Evolutionary conservation across 1,139 yeast genomes (phyloP).

Genomic region (Candida tropicalis): DNA sequence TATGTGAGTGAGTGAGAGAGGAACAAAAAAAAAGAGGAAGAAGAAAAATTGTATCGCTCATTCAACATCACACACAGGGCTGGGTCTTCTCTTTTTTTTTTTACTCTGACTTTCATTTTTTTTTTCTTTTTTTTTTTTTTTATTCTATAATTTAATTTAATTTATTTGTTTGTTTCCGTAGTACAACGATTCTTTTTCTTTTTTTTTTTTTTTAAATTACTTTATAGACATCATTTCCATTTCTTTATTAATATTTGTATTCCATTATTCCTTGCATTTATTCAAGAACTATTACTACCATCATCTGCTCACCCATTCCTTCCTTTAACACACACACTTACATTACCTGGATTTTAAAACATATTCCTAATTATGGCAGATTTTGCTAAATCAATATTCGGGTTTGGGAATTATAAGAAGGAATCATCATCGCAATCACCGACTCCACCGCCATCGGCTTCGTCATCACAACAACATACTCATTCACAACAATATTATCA

Average conservation of each 20-base stretch:
- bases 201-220: too few species aligned
- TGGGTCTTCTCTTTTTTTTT: not conserved
- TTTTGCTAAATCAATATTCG: slow-evolving; percentile 63
- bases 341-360: not conserved
- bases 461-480: slow-evolving; percentile 8
- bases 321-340: not conserved
- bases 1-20: too few species aligned
- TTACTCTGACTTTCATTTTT: too few species aligned
- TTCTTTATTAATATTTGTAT: too few species aligned
- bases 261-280: too few species aligned
- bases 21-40: too few species aligned
- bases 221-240: not conserved
- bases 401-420: slow-evolving; percentile 53
- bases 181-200: too few species aligned
- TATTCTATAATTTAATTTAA: too few species aligned
- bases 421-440: slow-evolving; percentile 19
- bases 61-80: too few species aligned
- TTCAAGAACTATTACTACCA: not conserved
- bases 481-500: slow-evolving; percentile 3
- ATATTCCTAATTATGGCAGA: slow-evolving; percentile 49
- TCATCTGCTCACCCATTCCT: not conserved
- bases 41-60: too few species aligned
- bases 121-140: too few species aligned
- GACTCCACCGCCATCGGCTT: slow-evolving; percentile 16
- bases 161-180: too few species aligned